Evolutionary conservation across 1,139 yeast species (phyloP).

Genomic region (Zhuliangozyma blackwelliae): DNA sequence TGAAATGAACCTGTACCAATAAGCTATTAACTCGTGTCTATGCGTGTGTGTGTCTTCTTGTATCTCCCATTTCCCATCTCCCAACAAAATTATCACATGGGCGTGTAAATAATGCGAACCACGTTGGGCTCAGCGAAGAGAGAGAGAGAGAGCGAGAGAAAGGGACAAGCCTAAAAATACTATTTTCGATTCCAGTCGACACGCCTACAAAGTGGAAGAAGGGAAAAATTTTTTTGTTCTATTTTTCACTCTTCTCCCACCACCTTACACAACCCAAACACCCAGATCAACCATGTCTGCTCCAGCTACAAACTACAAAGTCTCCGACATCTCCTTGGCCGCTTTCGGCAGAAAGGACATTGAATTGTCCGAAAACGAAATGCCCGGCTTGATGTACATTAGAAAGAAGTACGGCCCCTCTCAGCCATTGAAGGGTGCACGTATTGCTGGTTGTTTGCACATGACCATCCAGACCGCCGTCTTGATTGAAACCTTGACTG

Average conservation of each 20-base stretch:
- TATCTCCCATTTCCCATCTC: too few species aligned
- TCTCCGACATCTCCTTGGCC: conserved; percentile 97
- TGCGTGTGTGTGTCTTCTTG: too few species aligned
- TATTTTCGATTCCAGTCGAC: too few species aligned
- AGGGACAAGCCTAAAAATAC: too few species aligned
- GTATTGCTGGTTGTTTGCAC: conserved; percentile 99
- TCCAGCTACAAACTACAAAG: conserved; percentile 68
- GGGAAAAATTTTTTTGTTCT: conserved; percentile 1
- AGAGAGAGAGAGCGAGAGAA: too few species aligned
- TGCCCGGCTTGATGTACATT: conserved; percentile 99
- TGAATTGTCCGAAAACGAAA: conserved; percentile 98
- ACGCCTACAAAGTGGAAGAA: too few species aligned
- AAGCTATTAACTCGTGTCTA: too few species aligned
- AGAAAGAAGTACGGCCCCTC: conserved; percentile 87
- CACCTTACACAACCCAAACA: not conserved
- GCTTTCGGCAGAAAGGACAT: conserved; percentile 99
- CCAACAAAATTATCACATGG: too few species aligned
- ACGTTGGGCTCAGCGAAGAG: too few species aligned
- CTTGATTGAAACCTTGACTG: conserved; percentile 93
- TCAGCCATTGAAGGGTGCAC: conserved; percentile 97
- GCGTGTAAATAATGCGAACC: too few species aligned
- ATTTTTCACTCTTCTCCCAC: not conserved
- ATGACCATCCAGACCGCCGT: conserved; percentile 99
- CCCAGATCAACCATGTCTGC: conserved; percentile 19
- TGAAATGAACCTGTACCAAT: too few species aligned